phyloP scores from a whole-genome alignment of 768 basidiomycete genomes.

The Candolleomyces efflorescens region DNA sequence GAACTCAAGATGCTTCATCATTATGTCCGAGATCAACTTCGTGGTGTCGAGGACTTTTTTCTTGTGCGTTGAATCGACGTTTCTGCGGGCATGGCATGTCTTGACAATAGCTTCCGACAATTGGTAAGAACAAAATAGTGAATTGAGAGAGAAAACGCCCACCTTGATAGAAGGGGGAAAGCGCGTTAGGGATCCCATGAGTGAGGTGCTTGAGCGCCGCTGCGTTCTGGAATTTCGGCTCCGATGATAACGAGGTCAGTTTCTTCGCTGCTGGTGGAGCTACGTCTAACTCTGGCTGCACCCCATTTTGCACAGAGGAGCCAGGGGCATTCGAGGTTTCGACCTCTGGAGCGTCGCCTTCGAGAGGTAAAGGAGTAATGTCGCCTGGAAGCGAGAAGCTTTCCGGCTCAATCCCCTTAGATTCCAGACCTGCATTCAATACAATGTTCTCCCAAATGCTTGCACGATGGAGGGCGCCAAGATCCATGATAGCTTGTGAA shows the following conservation, averaged over 20 bases:
- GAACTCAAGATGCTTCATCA: constrained; percentile 64
- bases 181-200: constrained; percentile 66
- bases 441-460: constrained; percentile 86
- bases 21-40: constrained; percentile 61
- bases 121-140: not conserved
- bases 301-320: constrained; percentile 25
- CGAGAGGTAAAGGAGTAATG: not conserved
- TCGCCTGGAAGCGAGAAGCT: not conserved
- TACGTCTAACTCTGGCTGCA: constrained; percentile 10
- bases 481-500: constrained; percentile 58
- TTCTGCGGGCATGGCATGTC: constrained; percentile 79
- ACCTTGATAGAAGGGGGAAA: constrained; percentile 89
- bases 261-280: constrained; percentile 15
- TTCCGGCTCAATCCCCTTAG: constrained; percentile 40
- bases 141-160: constrained; percentile 12
- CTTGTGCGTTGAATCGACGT: constrained; percentile 68
- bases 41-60: constrained; percentile 74
- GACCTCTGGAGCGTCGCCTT: not conserved
- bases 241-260: constrained; percentile 25
- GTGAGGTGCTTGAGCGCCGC: constrained; percentile 77
- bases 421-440: constrained; percentile 55
- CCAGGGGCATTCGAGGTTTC: constrained; percentile 22
- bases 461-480: constrained; percentile 79
- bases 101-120: constrained; percentile 68
- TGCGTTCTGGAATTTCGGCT: constrained; percentile 60